Conservation (phyloP, 2,329 filamentous ascomycete species). For the Phyllosticta citriasiana region DNA sequence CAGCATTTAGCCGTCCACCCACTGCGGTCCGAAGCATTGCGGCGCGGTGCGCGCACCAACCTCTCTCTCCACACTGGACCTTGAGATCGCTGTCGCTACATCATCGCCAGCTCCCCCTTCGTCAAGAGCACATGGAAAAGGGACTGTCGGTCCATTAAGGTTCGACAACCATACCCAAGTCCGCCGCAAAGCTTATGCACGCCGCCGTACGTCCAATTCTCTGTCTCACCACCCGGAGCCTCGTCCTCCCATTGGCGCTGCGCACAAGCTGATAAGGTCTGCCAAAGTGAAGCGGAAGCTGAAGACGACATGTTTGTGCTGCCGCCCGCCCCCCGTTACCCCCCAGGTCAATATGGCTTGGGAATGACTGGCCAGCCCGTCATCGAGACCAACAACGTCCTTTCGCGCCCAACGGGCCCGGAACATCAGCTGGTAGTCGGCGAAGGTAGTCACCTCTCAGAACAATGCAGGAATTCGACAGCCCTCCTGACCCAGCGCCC, state of each 20-base stretch:
- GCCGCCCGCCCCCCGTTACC: conserved; percentile 42
- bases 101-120: conserved; percentile 6
- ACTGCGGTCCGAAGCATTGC: conserved; percentile 7
- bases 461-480: not conserved
- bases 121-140: not conserved
- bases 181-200: conserved; percentile 7
- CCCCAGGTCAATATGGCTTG: conserved; percentile 51
- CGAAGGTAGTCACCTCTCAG: conserved; percentile 54
- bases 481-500: conserved; percentile 18
- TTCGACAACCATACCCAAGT: not conserved
- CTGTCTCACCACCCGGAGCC: conserved; percentile 2
- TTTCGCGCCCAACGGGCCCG: conserved; percentile 68
- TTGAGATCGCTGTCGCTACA: conserved; percentile 8
- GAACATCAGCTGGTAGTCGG: conserved; percentile 88
- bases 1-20: conserved; percentile 8
- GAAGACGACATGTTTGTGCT: conserved; percentile 8
- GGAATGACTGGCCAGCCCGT: conserved; percentile 28
- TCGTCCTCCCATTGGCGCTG: conserved; percentile 8
- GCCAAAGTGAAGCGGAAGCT: not conserved
- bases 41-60: conserved; percentile 3
- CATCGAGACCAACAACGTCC: conserved; percentile 87
- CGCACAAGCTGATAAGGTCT: conserved; percentile 4
- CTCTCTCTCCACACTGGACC: conserved; percentile 4
- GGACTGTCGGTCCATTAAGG: not conserved
- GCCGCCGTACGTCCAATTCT: not conserved